Conservation (phyloP, 2,329 filamentous ascomycete species). For the Botrytis cinerea region DNA sequence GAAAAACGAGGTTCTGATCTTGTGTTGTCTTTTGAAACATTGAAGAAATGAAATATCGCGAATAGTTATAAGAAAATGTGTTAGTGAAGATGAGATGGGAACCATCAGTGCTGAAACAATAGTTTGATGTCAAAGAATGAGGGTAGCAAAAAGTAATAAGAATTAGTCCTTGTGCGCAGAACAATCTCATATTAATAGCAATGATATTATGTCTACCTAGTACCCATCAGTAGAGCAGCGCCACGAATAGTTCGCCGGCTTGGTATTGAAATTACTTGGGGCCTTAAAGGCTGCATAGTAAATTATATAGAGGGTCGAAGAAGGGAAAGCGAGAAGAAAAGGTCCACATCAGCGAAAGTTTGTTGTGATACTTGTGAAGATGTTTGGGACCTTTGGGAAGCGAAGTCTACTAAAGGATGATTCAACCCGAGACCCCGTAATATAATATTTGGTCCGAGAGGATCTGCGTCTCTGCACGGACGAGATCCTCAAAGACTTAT, state of each 20-base stretch:
- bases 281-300: not conserved
- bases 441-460: not conserved
- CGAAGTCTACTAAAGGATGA: not conserved
- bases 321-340: not conserved
- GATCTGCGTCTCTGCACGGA: not conserved
- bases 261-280: not conserved
- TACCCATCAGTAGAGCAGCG: not conserved
- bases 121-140: conserved; percentile 14
- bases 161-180: not conserved
- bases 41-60: not conserved
- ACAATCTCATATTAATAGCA: conserved; percentile 5
- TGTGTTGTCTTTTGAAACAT: not conserved
- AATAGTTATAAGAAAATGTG: not conserved
- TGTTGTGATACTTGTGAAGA: not conserved
- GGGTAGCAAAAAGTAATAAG: conserved; percentile 11
- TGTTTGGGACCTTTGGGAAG: not conserved
- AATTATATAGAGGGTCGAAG: not conserved
- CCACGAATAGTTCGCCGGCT: not conserved
- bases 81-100: not conserved
- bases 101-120: conserved; percentile 19
- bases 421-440: not conserved
- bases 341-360: not conserved
- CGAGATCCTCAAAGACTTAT: not conserved
- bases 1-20: not conserved
- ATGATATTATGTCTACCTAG: not conserved